These are phyloP conservation scores for Torulaspora franciscae DNA, from an alignment of 805 yeast species.

Conservation along the genomic window DNA sequence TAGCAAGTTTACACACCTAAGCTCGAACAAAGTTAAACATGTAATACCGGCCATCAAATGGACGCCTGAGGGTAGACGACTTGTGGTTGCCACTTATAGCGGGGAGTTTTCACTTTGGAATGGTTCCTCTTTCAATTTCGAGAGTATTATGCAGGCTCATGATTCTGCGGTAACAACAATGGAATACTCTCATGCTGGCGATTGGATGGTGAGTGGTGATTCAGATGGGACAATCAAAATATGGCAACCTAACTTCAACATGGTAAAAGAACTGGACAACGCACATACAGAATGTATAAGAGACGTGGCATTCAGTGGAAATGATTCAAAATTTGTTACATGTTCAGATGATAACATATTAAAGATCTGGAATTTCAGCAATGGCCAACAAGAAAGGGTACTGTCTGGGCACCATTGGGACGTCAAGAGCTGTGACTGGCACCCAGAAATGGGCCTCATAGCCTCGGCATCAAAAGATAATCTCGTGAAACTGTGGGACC, in stretches of 20 bases:
- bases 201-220: constrained; percentile 93
- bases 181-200: constrained; percentile 82
- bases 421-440: constrained; percentile 97
- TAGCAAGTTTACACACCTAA: constrained; percentile 81
- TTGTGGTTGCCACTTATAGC: constrained; percentile 81
- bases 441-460: constrained; percentile 75
- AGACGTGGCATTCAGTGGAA: constrained; percentile 85
- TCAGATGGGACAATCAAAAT: constrained; percentile 86
- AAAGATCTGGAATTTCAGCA: constrained; percentile 92
- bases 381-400: constrained; percentile 73
- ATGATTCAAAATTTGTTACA: constrained; percentile 86
- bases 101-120: constrained; percentile 98
- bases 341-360: constrained; percentile 88
- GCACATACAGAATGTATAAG: constrained; percentile 65
- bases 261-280: constrained; percentile 67
- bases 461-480: constrained; percentile 96
- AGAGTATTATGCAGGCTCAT: constrained; percentile 97
- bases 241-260: constrained; percentile 98
- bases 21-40: constrained; percentile 87
- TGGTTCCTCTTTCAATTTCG: constrained; percentile 91
- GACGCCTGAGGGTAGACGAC: constrained; percentile 94
- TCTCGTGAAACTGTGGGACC: constrained; percentile 92
- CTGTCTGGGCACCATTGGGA: constrained; percentile 98
- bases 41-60: constrained; percentile 85
- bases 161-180: constrained; percentile 80